Conservation (phyloP, 306 rosid genomes). For the Prunus davidiana region DNA sequence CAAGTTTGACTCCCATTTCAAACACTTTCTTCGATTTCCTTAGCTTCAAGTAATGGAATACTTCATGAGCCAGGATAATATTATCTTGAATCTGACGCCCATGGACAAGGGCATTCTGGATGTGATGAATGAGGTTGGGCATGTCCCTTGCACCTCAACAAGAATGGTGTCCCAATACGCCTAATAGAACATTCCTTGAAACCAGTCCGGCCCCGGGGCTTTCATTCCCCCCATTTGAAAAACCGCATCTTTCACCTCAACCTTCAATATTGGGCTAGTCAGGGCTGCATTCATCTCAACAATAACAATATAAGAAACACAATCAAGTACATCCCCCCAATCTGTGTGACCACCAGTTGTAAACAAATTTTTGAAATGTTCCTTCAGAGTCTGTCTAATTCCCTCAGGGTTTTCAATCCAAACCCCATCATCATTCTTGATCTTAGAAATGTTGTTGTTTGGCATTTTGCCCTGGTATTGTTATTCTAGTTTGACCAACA, state of each 20-base stretch:
- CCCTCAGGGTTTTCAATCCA: not conserved
- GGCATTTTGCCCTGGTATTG: no score
- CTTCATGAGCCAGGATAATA: not conserved
- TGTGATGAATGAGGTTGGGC: not conserved
- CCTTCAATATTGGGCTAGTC: fast-evolving
- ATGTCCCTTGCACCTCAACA: fast-evolving
- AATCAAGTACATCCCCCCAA: not conserved
- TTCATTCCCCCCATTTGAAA: fast-evolving
- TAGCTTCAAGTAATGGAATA: not conserved
- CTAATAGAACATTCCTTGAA: not conserved
- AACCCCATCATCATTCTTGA: fast-evolving
- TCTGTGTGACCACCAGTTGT: not conserved
- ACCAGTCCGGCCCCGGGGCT: not conserved
- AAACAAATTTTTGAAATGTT: not conserved
- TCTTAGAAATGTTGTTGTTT: no score
- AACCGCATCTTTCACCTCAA: not conserved
- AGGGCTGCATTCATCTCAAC: not conserved
- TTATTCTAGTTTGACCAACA: no score
- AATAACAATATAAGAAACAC: not conserved
- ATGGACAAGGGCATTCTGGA: not conserved
- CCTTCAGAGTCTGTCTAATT: fast-evolving
- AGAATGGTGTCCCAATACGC: not conserved
- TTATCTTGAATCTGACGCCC: not conserved
- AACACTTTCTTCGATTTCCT: not conserved
- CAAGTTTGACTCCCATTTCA: not conserved